Evolutionary conservation across 2,329 filamentous ascomycete genomes (phyloP), one percentile per base, ranked within the genome.

Genomic region (Stachybotrys elegans): DNA sequence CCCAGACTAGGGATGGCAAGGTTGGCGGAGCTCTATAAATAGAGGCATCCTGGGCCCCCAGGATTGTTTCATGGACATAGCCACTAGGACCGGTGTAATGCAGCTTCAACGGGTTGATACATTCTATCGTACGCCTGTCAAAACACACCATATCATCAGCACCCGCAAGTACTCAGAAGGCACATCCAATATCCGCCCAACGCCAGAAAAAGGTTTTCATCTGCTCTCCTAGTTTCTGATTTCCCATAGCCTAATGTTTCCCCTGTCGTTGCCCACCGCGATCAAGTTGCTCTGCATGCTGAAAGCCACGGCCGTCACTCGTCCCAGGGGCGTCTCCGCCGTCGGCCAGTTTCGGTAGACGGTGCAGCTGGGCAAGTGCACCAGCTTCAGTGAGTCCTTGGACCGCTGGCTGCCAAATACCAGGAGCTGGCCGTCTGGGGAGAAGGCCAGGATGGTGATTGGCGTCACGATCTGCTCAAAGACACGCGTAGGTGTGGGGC

Each of bases 321-420:
- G 77, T 0, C 93, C 93, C 48, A 98, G 67, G 1, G 91, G 90
- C 45, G 93, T 98, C 62, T 86, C 84, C 51, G 83, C 80, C 43
- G 92, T 98, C 20, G 93, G 93, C 93, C 93, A 98, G 67, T 98
- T 98, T 57, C 84, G 83, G 74, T 93, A 98, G 17, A 97, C 88
- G 2, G 90, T 95, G 64, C 90, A 95, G 54, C 81, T 91, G 1
- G 92, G 91, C 53, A 98, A 69, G 65, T 98, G 93, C 23, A 92
- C 89, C 52, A 98, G 69, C 57, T 86, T 78, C 62, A 98, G 69
- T 1, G 91, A 88, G 67, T 96, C 90, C 61, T 85, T 85, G 75
- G 95, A 95, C 76, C 86, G 86, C 49, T 79, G 79, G 66, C 88
- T 94, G 32, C 83, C 87, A 72, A 97, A 90, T 0, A 83, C 88